These are phyloP conservation scores for Mesembryanthemum crystallinum DNA, from an alignment of 148 eudicot species.

Conservation along the genomic window DNA sequence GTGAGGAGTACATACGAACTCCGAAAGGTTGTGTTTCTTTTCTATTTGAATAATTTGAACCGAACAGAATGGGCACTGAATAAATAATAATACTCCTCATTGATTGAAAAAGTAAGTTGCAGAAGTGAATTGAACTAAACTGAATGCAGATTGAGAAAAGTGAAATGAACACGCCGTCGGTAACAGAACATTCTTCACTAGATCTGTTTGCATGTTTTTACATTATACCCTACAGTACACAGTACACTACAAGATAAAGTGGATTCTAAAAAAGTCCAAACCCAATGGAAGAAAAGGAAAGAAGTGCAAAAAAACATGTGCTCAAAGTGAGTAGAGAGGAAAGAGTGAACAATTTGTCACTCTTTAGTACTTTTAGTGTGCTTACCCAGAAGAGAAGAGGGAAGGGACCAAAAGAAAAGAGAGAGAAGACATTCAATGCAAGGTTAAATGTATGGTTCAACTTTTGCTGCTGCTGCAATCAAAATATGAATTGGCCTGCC, in stretches of 20 bases:
- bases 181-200: neutral
- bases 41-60: too few relatives aligned
- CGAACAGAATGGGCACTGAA: too few relatives aligned
- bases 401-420: constrained; percentile 6
- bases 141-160: too few relatives aligned
- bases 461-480: constrained; percentile 12
- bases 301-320: constrained; percentile 17
- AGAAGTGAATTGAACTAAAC: too few relatives aligned
- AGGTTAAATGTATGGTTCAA: neutral
- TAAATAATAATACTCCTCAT: too few relatives aligned
- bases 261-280: constrained; percentile 13
- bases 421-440: neutral
- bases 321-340: constrained; percentile 12
- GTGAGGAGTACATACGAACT: too few relatives aligned
- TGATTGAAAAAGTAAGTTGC: too few relatives aligned
- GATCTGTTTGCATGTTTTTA: neutral
- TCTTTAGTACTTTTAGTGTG: constrained; percentile 8
- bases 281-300: neutral
- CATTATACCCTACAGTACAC: neutral
- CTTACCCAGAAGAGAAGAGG: neutral
- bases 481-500: constrained; percentile 30
- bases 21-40: too few relatives aligned
- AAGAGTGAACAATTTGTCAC: constrained; percentile 7
- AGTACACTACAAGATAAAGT: neutral
- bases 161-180: too few relatives aligned